These are phyloP conservation scores for Fragaria nilgerrensis DNA, from an alignment of 306 rosid species.

Conservation along the genomic window DNA sequence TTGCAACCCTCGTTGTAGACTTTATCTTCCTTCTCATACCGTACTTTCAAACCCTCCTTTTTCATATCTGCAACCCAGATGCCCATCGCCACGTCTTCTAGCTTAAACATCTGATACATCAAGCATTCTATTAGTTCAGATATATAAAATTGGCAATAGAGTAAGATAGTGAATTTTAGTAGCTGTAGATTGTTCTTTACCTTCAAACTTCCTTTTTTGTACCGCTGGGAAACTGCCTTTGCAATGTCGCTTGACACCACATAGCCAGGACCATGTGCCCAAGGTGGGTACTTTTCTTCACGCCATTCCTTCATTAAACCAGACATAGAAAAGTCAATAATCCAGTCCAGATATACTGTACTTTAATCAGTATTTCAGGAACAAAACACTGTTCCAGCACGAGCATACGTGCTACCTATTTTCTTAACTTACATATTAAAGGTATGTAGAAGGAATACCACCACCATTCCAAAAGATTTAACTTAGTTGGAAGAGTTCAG, in stretches of 20 bases:
- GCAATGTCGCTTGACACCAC: constrained; percentile 87
- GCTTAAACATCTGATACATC: constrained; percentile 78
- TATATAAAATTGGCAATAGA: neutral
- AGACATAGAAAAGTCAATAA: neutral
- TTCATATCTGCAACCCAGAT: constrained; percentile 89
- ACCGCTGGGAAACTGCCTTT: constrained; percentile 51
- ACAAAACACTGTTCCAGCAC: neutral
- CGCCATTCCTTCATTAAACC: constrained; percentile 74
- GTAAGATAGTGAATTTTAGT: neutral
- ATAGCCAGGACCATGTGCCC: constrained; percentile 99
- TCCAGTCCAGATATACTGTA: neutral
- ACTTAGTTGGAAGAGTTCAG: neutral
- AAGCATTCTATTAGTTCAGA: constrained; percentile 27
- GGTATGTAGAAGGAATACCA: neutral
- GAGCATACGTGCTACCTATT: neutral
- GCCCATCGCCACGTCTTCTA: constrained; percentile 99
- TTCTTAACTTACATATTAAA: neutral
- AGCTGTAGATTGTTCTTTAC: constrained; percentile 33
- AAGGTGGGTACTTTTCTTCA: constrained; percentile 78
- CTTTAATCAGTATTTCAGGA: neutral
- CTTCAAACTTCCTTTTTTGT: constrained; percentile 70
- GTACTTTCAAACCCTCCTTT: constrained; percentile 62
- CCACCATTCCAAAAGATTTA: neutral
- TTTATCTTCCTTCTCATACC: constrained; percentile 65
- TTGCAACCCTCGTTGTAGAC: constrained; percentile 73